Evolutionary conservation across 768 basidiomycete genomes (phyloP).

Genomic region (Candolleomyces eurysporus): DNA sequence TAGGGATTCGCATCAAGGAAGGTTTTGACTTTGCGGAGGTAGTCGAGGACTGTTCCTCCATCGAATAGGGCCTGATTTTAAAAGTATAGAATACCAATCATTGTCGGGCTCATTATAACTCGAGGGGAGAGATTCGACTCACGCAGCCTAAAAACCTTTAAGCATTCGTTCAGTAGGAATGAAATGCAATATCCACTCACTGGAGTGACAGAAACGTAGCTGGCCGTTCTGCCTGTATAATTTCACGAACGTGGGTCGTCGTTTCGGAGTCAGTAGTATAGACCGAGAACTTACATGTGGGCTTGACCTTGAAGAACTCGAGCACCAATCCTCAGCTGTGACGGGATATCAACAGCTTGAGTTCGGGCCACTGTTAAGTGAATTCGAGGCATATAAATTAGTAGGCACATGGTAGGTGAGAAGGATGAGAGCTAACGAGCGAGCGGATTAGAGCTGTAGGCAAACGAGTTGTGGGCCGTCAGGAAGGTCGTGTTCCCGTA

Average conservation of each 20-base stretch:
- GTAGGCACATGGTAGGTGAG: neutral
- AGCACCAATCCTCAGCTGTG: constrained; percentile 51
- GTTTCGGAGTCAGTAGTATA: neutral
- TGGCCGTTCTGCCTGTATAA: constrained; percentile 29
- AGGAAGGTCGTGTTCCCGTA: constrained; percentile 53
- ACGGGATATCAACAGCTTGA: constrained; percentile 49
- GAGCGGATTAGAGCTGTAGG: constrained; percentile 45
- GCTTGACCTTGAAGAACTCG: constrained; percentile 61
- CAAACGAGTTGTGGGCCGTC: constrained; percentile 59
- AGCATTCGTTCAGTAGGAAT: neutral
- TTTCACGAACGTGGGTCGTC: neutral
- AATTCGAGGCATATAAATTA: neutral
- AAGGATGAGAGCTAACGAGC: constrained; percentile 30
- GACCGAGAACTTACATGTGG: constrained; percentile 32
- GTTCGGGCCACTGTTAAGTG: constrained; percentile 40
- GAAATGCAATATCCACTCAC: constrained; percentile 29
- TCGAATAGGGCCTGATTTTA: constrained; percentile 44
- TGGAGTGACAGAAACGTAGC: constrained; percentile 69
- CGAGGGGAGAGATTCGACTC: neutral
- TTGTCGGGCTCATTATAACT: neutral
- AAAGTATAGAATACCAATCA: neutral
- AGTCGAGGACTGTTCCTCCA: constrained; percentile 47
- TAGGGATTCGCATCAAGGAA: constrained; percentile 59
- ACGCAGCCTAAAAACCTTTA: neutral
- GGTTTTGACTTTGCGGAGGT: constrained; percentile 39